Evolutionary conservation across 495 filamentous ascomycete genomes (phyloP).

Genomic region (Hypoxylon rickii): DNA sequence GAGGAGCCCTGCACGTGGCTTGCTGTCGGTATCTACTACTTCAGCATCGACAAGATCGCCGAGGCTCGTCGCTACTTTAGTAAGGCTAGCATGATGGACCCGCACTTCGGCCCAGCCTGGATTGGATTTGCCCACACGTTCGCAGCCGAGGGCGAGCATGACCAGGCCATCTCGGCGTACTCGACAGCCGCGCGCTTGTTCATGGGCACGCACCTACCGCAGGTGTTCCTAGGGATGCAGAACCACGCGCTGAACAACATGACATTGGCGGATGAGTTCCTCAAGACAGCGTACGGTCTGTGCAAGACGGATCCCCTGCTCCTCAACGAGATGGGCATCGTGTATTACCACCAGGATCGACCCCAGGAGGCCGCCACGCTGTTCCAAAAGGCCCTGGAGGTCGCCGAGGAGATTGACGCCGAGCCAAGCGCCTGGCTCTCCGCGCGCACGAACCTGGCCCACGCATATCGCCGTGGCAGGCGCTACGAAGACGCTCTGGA

Average conservation of each 20-base stretch:
- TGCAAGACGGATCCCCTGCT: conserved; percentile 83
- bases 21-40: conserved; percentile 94
- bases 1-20: conserved; percentile 90
- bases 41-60: conserved; percentile 83
- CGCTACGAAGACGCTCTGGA: conserved; percentile 70
- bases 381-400: conserved; percentile 73
- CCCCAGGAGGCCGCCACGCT: conserved; percentile 70
- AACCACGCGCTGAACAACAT: conserved; percentile 95
- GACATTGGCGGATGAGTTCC: conserved; percentile 92
- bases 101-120: conserved; percentile 97
- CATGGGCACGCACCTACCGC: conserved; percentile 94
- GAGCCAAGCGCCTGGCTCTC: conserved; percentile 85
- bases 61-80: conserved; percentile 95
- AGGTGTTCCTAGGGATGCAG: conserved; percentile 98
- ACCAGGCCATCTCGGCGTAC: conserved; percentile 98
- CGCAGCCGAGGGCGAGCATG: conserved; percentile 99
- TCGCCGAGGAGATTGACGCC: conserved; percentile 79
- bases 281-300: conserved; percentile 80
- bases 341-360: conserved; percentile 88
- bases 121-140: conserved; percentile 99
- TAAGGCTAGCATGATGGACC: conserved; percentile 95
- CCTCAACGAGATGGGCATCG: conserved; percentile 93
- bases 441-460: conserved; percentile 84
- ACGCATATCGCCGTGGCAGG: conserved; percentile 78
- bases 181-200: conserved; percentile 94